Percentiles rank a stretch among this genome's conserved stretches.
These are phyloP conservation scores for Falciphora oryzae DNA, from an alignment of 2,329 filamentous ascomycete species.

Conservation along the genomic window DNA sequence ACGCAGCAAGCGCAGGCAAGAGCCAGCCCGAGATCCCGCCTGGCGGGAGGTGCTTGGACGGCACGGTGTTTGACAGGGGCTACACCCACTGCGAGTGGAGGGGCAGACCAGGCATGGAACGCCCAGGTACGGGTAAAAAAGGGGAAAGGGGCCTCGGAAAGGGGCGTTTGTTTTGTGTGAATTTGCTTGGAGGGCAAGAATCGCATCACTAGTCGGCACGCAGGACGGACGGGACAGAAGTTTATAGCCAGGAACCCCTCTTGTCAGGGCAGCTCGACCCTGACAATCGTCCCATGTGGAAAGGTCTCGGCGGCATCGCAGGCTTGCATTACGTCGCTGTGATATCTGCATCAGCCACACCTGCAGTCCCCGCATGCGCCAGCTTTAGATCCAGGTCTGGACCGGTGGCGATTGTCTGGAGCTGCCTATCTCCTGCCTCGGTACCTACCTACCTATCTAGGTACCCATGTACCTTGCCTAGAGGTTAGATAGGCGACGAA, in stretches of 20 bases:
- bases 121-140: background rate
- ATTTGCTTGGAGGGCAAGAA: too few species aligned
- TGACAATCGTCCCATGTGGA: too few species aligned
- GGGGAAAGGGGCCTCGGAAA: background rate
- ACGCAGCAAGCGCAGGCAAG: background rate
- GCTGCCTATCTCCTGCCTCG: too few species aligned
- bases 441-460: too few species aligned
- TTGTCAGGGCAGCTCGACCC: too few species aligned
- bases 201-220: background rate
- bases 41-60: background rate
- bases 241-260: background rate
- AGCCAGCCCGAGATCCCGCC: background rate
- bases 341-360: background rate
- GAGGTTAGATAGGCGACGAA: too few species aligned
- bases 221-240: background rate
- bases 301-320: background rate
- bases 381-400: background rate
- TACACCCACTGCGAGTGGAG: background rate
- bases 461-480: too few species aligned
- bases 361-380: background rate
- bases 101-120: background rate
- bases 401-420: background rate
- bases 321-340: background rate
- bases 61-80: background rate
- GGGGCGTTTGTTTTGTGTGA: too few species aligned